Conservation (phyloP, 2,329 filamentous ascomycete species). For the Zymoseptoria crescenta region DNA sequence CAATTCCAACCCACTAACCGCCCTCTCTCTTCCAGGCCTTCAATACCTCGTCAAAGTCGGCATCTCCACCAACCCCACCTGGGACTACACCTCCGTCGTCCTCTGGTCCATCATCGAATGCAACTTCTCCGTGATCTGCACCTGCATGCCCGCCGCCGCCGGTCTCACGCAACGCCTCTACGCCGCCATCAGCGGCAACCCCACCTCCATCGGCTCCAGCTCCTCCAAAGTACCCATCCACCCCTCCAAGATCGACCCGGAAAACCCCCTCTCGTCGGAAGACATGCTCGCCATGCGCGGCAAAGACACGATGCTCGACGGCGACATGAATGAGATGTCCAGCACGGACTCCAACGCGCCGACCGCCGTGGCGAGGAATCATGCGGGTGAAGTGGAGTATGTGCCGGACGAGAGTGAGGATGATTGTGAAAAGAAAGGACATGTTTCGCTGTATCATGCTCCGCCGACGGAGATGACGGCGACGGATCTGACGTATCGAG, state of each 20-base stretch:
- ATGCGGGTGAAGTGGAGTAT: not conserved
- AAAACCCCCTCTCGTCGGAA: slow-evolving; percentile 9
- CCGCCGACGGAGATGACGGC: slow-evolving; percentile 12
- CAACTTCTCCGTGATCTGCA: slow-evolving; percentile 14
- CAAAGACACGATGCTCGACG: slow-evolving; percentile 4
- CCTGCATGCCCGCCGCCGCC: slow-evolving; percentile 16
- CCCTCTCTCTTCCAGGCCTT: slow-evolving; percentile 3
- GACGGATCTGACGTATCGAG: slow-evolving; percentile 14
- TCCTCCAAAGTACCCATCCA: slow-evolving; percentile 12
- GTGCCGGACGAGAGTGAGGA: not conserved
- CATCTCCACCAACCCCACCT: slow-evolving; percentile 10
- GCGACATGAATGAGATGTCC: slow-evolving; percentile 2
- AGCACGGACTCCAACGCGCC: slow-evolving; percentile 9
- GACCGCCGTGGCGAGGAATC: slow-evolving; percentile 4
- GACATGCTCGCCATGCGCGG: slow-evolving; percentile 13
- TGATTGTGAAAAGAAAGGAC: not conserved
- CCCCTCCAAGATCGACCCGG: slow-evolving; percentile 13
- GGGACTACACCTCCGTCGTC: slow-evolving; percentile 14
- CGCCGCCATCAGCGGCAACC: slow-evolving; percentile 11
- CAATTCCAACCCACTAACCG: not conserved
- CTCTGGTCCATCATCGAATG: slow-evolving; percentile 13
- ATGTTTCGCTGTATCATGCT: slow-evolving; percentile 3
- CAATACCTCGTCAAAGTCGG: slow-evolving; percentile 17
- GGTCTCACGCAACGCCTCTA: slow-evolving; percentile 13
- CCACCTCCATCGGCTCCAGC: slow-evolving; percentile 3